These are phyloP conservation scores for Fusarium robinianum DNA, from an alignment of 2,329 filamentous ascomycete species.

Conservation along the genomic window DNA sequence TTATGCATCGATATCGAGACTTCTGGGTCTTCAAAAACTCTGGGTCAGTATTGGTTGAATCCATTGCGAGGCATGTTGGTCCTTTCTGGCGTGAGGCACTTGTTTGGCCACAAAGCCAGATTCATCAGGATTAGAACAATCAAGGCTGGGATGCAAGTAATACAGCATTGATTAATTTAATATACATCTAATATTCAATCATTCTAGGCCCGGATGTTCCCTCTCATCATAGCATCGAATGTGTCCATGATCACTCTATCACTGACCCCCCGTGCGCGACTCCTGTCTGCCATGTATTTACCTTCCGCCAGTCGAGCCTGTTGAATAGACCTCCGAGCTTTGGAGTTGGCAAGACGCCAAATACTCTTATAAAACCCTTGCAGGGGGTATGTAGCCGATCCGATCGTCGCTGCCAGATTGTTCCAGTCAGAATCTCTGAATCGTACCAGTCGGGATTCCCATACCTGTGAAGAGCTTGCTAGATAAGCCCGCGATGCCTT, in stretches of 20 bases:
- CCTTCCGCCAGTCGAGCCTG: background rate
- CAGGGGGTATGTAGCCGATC: background rate
- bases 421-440: too few relatives aligned
- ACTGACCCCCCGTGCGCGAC: too few relatives aligned
- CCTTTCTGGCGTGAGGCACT: background rate
- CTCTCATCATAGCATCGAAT: too few relatives aligned
- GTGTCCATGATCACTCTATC: too few relatives aligned
- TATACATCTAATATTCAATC: too few relatives aligned
- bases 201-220: too few relatives aligned
- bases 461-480: background rate
- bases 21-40: conserved; percentile 42
- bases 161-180: too few relatives aligned
- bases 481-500: background rate
- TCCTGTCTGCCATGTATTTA: background rate
- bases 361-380: background rate
- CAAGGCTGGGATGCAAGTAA: too few relatives aligned
- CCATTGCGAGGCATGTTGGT: background rate
- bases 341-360: background rate
- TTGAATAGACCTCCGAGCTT: background rate
- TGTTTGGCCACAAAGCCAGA: background rate
- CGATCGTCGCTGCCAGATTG: background rate
- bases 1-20: conserved; percentile 44
- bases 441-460: background rate
- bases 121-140: too few relatives aligned
- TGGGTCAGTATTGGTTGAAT: background rate